Evolutionary conservation across 192 early-diverging fungal genomes (phyloP), one percentile per base, ranked within the genome.

Genomic region (Radiomyces spectabilis): DNA sequence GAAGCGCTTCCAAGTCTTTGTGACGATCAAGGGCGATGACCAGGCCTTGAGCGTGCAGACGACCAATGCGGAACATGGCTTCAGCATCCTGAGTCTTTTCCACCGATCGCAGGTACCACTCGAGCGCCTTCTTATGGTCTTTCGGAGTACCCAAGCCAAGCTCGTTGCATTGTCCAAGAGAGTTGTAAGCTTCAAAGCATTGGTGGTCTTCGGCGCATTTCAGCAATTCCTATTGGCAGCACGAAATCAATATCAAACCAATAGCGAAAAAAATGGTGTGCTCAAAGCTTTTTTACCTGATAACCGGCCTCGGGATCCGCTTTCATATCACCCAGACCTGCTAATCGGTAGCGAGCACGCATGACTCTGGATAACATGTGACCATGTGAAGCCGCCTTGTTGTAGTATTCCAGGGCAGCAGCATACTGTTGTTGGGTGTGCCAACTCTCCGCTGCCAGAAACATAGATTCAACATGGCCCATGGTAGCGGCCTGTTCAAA

Each of bases 61-160:
- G 49, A 31, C 61, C 61, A 26, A 64, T 49, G 31, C 55, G 55
- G 26, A 57, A 64, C 61, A 64, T 64, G 12, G 65, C 65, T 26
- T 67, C 58, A 2, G 58, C 30, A 15, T 59, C 57, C 21, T 67
- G 33, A 19, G 58, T 46, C 15, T 48, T 26, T 4, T 59, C 35
- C 22, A 53, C 59, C 25, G 65, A 60, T 19, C 40, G 21, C 15
- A 38, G 30, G 52, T 60, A 67, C 65, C 65, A 67, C 16, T 55
- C 27, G 2, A 59, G 21, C 19, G 65, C 65, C 21, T 43, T 30
- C 7, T 24, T 30, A 42, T 45, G 15, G 37, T 67, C 31, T 45
- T 59, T 27, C 45, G 29, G 21, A 15, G 59, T 55, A 25, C 56
- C 57, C 33, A 61, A 41, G 1, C 65, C 65, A 21, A 50, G 39